Conservation (phyloP, 2,329 filamentous ascomycete genomes). For the Epichloe scottii region DNA sequence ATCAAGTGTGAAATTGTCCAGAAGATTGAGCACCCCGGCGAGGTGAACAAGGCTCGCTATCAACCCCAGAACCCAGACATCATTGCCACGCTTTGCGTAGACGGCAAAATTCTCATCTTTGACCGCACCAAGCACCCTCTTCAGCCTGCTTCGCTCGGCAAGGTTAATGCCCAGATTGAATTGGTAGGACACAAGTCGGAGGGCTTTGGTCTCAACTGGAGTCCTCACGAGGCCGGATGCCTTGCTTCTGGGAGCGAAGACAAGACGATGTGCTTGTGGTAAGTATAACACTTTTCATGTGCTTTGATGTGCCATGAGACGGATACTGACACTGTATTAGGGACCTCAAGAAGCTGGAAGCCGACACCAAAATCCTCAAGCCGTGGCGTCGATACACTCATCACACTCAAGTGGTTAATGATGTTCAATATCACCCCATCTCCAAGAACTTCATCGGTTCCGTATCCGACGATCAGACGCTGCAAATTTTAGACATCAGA, state of each 20-base stretch:
- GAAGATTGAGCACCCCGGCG: conserved; percentile 89
- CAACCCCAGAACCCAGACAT: conserved; percentile 96
- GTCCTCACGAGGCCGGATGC: conserved; percentile 66
- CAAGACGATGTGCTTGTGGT: conserved; percentile 84
- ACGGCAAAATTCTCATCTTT: conserved; percentile 83
- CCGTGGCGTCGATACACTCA: conserved; percentile 70
- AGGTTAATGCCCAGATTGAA: conserved; percentile 70
- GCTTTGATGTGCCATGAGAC: not conserved
- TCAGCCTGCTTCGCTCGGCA: conserved; percentile 49
- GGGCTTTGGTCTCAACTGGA: conserved; percentile 91
- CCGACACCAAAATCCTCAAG: conserved; percentile 55
- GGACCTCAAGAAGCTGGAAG: conserved; percentile 68
- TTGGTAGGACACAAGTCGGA: conserved; percentile 76
- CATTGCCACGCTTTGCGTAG: conserved; percentile 82
- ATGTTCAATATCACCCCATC: conserved; percentile 88
- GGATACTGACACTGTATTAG: conserved; percentile 25
- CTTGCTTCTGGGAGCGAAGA: conserved; percentile 89
- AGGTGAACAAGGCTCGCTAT: conserved; percentile 97
- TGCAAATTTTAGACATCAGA: conserved; percentile 85
- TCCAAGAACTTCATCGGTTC: conserved; percentile 78
- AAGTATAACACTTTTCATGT: conserved; percentile 16
- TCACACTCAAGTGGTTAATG: conserved; percentile 85
- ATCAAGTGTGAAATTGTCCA: conserved; percentile 90
- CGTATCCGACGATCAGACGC: conserved; percentile 87
- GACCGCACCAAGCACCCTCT: conserved; percentile 89